Conservation (phyloP, 2,329 filamentous ascomycete species). For the Saccharata proteae region DNA sequence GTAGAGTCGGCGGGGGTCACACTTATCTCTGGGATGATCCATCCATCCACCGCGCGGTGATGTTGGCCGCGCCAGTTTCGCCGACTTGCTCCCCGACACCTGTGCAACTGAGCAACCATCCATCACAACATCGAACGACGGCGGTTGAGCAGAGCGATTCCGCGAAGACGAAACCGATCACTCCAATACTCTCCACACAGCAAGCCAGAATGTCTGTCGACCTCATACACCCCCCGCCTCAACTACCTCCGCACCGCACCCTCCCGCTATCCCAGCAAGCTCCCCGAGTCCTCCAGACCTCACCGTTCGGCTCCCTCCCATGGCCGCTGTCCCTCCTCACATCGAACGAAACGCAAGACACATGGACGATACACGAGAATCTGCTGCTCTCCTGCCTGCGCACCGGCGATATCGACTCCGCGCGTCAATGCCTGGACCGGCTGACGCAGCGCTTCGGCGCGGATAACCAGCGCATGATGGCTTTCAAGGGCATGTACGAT, state of each 20-base stretch:
- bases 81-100: too few relatives aligned
- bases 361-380: constrained; percentile 81
- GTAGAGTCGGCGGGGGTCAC: too few relatives aligned
- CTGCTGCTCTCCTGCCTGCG: constrained; percentile 73
- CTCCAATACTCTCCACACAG: background rate
- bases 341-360: constrained; percentile 57
- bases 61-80: too few relatives aligned
- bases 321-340: constrained; percentile 41
- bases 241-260: constrained; percentile 25
- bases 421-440: constrained; percentile 61
- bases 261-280: constrained; percentile 38
- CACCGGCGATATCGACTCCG: constrained; percentile 69
- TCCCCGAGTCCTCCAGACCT: constrained; percentile 23
- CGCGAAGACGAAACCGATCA: background rate
- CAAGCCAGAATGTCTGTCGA: constrained; percentile 13
- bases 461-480: constrained; percentile 76
- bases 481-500: constrained; percentile 67
- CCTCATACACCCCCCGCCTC: constrained; percentile 28
- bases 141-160: too few relatives aligned
- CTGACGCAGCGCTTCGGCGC: constrained; percentile 71
- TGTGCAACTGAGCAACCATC: too few relatives aligned
- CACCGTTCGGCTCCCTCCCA: constrained; percentile 29
- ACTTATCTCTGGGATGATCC: too few relatives aligned
- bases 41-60: background rate
- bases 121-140: constrained; percentile 4